phyloP scores from a whole-genome alignment of 2,329 filamentous ascomycete species.

The Neoarthrinium moseri region DNA sequence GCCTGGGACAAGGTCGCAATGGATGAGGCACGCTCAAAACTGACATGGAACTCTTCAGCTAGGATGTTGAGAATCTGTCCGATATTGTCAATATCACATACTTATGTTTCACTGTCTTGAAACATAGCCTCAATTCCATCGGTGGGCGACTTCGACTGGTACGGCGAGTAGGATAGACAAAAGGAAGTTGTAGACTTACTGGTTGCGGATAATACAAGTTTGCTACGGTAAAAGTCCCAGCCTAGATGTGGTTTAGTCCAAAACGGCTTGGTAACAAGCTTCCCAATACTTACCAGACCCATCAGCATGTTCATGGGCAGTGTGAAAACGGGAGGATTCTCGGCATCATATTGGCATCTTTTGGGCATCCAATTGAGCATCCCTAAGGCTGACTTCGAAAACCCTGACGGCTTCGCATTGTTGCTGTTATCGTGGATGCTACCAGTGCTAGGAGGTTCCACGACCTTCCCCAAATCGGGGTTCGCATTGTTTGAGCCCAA shows the following conservation, averaged over 20 bases:
- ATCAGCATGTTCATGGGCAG: conserved; percentile 70
- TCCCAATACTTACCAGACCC: conserved; percentile 49
- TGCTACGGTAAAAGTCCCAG: conserved; percentile 61
- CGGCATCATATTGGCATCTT: conserved; percentile 66
- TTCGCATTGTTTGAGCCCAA: too few relatives aligned
- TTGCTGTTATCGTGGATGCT: too few relatives aligned
- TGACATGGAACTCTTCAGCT: conserved; percentile 60
- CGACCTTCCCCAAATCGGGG: too few relatives aligned
- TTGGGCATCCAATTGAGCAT: conserved; percentile 59
- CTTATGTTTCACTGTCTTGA: too few relatives aligned
- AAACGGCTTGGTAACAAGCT: not conserved
- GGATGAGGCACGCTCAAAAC: conserved; percentile 54
- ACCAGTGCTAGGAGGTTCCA: too few relatives aligned
- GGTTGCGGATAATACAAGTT: conserved; percentile 71
- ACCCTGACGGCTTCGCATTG: not conserved
- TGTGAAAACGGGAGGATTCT: conserved; percentile 66
- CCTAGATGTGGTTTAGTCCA: conserved; percentile 17
- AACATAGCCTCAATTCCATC: too few relatives aligned
- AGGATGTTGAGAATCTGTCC: conserved; percentile 58
- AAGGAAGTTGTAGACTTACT: not conserved
- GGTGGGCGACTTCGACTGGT: too few relatives aligned
- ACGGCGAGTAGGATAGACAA: too few relatives aligned
- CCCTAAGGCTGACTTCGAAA: conserved; percentile 13
- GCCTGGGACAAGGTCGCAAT: conserved; percentile 69
- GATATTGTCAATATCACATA: not conserved